Evolutionary conservation across 441 rosid genomes (phyloP).

Genomic region (Arabidopsis hybrid): DNA sequence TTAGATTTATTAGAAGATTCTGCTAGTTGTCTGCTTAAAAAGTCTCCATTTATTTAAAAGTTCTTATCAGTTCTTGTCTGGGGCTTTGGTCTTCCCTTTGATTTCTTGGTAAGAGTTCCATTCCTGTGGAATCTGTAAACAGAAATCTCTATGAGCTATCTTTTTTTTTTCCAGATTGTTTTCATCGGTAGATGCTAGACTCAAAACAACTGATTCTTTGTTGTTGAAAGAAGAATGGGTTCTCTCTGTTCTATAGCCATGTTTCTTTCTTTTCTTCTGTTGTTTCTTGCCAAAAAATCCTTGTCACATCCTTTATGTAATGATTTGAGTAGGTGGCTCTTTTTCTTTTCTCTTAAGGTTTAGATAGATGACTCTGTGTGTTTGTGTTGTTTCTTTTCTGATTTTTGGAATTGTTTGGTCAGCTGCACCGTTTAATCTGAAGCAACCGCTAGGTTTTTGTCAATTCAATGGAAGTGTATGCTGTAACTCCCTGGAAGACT

Average conservation of each 20-base stretch:
- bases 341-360: not conserved
- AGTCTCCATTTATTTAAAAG: constrained; percentile 4
- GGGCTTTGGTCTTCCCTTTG: constrained; percentile 30
- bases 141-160: not conserved
- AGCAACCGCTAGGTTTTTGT: constrained; percentile 36
- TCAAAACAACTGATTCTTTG: not conserved
- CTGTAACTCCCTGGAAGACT: constrained; percentile 43
- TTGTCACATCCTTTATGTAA: constrained; percentile 66
- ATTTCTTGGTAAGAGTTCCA: constrained; percentile 36
- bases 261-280: constrained; percentile 33
- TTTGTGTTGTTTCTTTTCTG: constrained; percentile 16
- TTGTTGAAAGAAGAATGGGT: constrained; percentile 22
- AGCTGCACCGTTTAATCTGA: constrained; percentile 36
- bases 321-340: constrained; percentile 71
- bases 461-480: constrained; percentile 50
- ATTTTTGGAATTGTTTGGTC: constrained; percentile 24
- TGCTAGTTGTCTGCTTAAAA: constrained; percentile 13
- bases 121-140: not conserved
- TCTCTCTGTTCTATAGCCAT: constrained; percentile 1
- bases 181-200: not conserved
- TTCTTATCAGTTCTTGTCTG: constrained; percentile 22
- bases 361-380: constrained; percentile 19
- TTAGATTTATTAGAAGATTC: constrained; percentile 26
- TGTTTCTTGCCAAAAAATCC: constrained; percentile 40
- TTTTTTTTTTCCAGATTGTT: not conserved